A percentile compares a stretch with the other conserved stretches of the same genome.
These are phyloP conservation scores for Luvunga scandens DNA, from an alignment of 345 rosid genomes.

Conservation along the genomic window DNA sequence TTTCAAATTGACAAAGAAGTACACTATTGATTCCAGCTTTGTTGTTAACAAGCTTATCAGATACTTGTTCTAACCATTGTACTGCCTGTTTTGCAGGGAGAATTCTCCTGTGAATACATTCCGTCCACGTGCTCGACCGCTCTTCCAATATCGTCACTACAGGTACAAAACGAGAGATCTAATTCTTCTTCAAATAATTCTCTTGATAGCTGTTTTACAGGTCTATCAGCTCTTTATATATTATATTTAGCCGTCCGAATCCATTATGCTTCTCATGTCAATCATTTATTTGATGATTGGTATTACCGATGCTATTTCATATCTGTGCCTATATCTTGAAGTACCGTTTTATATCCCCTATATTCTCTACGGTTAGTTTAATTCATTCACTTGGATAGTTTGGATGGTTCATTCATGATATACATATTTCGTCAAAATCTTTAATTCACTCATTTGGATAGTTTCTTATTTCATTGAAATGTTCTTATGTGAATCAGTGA, in stretches of 20 bases:
- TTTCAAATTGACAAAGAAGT: neutral
- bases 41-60: neutral
- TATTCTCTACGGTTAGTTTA: neutral
- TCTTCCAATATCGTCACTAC: conserved; percentile 97
- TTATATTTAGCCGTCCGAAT: neutral
- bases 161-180: conserved; percentile 47
- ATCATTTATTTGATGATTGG: neutral
- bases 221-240: neutral
- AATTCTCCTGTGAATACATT: conserved; percentile 85
- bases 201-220: neutral
- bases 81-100: conserved; percentile 60
- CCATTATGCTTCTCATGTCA: neutral
- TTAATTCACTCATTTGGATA: neutral
- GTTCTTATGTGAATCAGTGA: conserved; percentile 56
- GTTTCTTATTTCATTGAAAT: conserved; percentile 19
- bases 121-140: conserved; percentile 87
- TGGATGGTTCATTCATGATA: no score
- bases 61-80: conserved; percentile 12
- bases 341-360: neutral
- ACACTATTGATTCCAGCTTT: neutral
- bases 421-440: no score
- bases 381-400: no score
- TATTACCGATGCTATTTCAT: neutral
- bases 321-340: neutral
- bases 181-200: neutral